Conservation (phyloP, 2,329 filamentous ascomycete species). For the Catunica adiposa region DNA sequence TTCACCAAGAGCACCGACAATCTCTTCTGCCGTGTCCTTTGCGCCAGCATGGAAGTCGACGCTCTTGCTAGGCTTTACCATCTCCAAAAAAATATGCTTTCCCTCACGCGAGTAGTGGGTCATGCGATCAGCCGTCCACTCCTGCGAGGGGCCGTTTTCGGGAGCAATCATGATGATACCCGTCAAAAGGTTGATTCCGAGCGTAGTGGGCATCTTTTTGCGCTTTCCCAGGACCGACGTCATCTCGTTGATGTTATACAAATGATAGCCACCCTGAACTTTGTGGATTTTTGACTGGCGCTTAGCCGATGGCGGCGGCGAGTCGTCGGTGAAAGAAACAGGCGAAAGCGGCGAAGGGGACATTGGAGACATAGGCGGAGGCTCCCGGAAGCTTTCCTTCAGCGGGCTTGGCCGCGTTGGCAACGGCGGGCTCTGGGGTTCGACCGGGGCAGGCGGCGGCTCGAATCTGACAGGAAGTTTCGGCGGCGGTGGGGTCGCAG, state of each 20-base stretch:
- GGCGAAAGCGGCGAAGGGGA: conserved; percentile 11
- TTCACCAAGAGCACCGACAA: conserved; percentile 74
- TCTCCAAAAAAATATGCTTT: conserved; percentile 91
- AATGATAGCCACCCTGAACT: conserved; percentile 51
- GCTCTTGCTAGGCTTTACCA: conserved; percentile 83
- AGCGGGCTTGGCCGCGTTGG: conserved; percentile 18
- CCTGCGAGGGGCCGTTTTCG: conserved; percentile 74
- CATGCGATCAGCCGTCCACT: conserved; percentile 89
- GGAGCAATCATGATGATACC: conserved; percentile 83
- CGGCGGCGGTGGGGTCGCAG: conserved; percentile 17
- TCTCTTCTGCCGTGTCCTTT: conserved; percentile 91
- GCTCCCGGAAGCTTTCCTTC: conserved; percentile 12
- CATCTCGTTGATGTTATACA: conserved; percentile 97
- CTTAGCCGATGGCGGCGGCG: conserved; percentile 27
- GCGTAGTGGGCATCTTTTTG: conserved; percentile 94
- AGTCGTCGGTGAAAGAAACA: conserved; percentile 29
- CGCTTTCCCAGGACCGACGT: conserved; percentile 90
- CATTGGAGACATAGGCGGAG: conserved; percentile 9
- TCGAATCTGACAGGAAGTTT: conserved; percentile 18
- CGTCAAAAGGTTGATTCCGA: conserved; percentile 82
- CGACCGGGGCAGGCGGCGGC: conserved; percentile 20
- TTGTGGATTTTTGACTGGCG: conserved; percentile 25
- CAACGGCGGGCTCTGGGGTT: conserved; percentile 23
- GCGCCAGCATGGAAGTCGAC: conserved; percentile 93
- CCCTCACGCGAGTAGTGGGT: conserved; percentile 97